Evolutionary conservation across 768 basidiomycete species (phyloP), one percentile per base, ranked within the genome.

Genomic region (Hypholoma sublateritium): DNA sequence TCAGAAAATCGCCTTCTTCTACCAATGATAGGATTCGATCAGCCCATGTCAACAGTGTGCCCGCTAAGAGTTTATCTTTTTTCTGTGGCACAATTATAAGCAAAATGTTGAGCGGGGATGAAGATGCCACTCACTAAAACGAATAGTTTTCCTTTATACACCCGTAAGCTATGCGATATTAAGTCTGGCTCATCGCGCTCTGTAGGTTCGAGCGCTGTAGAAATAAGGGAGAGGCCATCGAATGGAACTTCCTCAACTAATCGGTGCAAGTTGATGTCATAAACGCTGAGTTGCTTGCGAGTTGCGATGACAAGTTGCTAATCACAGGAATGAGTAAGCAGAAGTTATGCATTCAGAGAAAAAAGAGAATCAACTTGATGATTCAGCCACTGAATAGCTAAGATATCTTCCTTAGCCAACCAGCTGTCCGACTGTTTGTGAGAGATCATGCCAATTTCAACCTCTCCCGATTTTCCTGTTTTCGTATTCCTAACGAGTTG

Each of bases 121-220:
- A 6, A 19, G 17, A 51, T 28, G n/a, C 46, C 2, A 72, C 90
- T 73, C 69, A 96, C 96, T 67, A 99, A 76, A 25, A 94, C 63
- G 67, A 98, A 98, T 16, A 98, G 79, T 68, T 93, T 98, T 41
- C 93, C 91, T 67, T 95, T 94, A 72, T 97, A 95, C 1, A 84
- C 76, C 17, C 86, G 78, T 45, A 97, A 70, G 65, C 92, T 92
- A 63, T 88, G 89, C 16, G 81, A 76, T 43, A 91, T 73, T 3
- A 53, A 36, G 55, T 86, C 77, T 7, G 28, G 57, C 83, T 84
- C 3, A 69, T 62, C 5, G 72, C 25, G 66, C 2, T 82, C 82
- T 16, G 71, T 73, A 25, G 72, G 64, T 46, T 82, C 74, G 7
- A 81, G 77, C 8, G 83, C 50, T 5, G 55, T 57, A 17, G 62